Conservation (phyloP, 176 grass and related monocot genomes). For the Avena eriantha region DNA sequence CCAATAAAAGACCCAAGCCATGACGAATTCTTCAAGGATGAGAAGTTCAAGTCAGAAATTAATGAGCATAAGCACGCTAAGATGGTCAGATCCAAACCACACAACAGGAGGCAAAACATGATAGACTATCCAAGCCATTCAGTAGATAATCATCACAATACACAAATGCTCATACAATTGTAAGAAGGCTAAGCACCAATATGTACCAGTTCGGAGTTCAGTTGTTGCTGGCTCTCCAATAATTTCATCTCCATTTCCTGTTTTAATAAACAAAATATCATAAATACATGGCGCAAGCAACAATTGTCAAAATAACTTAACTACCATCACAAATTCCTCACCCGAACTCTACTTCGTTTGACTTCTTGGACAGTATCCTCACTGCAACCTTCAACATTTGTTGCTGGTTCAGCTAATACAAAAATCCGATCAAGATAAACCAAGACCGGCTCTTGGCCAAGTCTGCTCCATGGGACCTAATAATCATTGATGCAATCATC, state of each 20-base stretch:
- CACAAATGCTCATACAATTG: neutral
- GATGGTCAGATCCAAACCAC: slow-evolving; percentile 3
- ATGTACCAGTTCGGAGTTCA: slow-evolving; percentile 85
- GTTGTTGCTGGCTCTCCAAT: slow-evolving; percentile 83
- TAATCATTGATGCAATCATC: slow-evolving; percentile 43
- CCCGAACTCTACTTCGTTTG: slow-evolving; percentile 84
- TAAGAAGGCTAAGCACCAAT: slow-evolving; percentile 23
- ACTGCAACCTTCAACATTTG: slow-evolving; percentile 92
- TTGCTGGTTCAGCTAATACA: slow-evolving; percentile 94
- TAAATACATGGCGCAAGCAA: slow-evolving; percentile 4
- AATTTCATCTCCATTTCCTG: slow-evolving; percentile 96
- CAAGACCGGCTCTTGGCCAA: slow-evolving; percentile 95
- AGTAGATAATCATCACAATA: slow-evolving; percentile 25
- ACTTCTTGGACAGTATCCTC: slow-evolving; percentile 97
- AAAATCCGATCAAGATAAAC: slow-evolving; percentile 99
- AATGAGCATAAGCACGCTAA: slow-evolving; percentile 4
- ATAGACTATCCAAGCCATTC: slow-evolving; percentile 37
- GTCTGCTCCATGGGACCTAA: slow-evolving; percentile 97
- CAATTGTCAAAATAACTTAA: slow-evolving; percentile 38
- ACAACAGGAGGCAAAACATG: slow-evolving; percentile 19
- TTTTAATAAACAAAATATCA: slow-evolving; percentile 38
- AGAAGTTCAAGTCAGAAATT: slow-evolving; percentile 36
- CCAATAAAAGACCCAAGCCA: slow-evolving; percentile 95
- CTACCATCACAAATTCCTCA: slow-evolving; percentile 45
- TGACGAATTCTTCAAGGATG: slow-evolving; percentile 75